Evolutionary conservation across 164 flowering plant genomes (phyloP).

Genomic region (Magnolia officinalis): DNA sequence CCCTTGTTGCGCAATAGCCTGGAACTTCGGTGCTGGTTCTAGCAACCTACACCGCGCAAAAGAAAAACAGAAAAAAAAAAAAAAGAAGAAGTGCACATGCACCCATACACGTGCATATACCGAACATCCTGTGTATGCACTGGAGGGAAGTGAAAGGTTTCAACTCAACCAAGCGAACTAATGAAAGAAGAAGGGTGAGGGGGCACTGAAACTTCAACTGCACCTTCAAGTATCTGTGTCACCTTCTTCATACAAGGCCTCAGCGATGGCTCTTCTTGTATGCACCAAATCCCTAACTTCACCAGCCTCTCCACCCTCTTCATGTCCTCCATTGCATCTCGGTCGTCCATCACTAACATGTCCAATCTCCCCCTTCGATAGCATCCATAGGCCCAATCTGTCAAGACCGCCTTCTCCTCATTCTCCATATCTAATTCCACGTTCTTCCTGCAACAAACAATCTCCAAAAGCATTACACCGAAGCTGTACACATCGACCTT

Average conservation of each 20-base stretch:
- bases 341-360: slow-evolving; percentile 13
- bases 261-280: slow-evolving; percentile 37
- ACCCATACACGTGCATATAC: too few species aligned
- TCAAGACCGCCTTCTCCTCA: slow-evolving; percentile 5
- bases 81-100: too few species aligned
- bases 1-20: too few species aligned
- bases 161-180: neutral
- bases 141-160: too few species aligned
- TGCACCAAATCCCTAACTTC: slow-evolving; percentile 42
- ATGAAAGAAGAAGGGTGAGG: neutral
- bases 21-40: too few species aligned
- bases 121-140: too few species aligned
- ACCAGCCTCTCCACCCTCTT: slow-evolving; percentile 27
- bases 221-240: slow-evolving; percentile 39
- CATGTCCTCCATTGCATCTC: slow-evolving; percentile 8
- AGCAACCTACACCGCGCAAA: too few species aligned
- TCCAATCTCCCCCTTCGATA: slow-evolving; percentile 3
- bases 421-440: neutral
- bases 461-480: slow-evolving; percentile 20
- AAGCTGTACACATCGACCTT: slow-evolving; percentile 26
- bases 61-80: too few species aligned
- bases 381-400: slow-evolving; percentile 25
- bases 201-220: slow-evolving; percentile 18
- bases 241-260: slow-evolving; percentile 41
- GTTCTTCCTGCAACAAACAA: slow-evolving; percentile 18